These are phyloP conservation scores for Penicillium sp. DNA, from an alignment of 2,329 filamentous ascomycete species.

Conservation along the genomic window DNA sequence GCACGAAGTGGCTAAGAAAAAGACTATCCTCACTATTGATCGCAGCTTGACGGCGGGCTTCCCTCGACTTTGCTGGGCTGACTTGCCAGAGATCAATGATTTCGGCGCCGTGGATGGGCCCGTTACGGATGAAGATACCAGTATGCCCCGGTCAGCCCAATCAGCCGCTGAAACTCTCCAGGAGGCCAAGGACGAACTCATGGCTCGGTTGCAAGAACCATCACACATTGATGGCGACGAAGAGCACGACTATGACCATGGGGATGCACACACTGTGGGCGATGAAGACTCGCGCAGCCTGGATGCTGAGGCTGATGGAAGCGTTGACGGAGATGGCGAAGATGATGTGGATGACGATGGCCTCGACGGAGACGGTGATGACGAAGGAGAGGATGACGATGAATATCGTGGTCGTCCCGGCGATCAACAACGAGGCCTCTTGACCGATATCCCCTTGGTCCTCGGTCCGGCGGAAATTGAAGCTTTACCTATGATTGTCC, in stretches of 20 bases:
- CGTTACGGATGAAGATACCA: slow-evolving; percentile 45
- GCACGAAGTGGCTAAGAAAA: slow-evolving; percentile 36
- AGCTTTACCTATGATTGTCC: slow-evolving; percentile 93
- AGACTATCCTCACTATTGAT: slow-evolving; percentile 43
- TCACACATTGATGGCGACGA: slow-evolving; percentile 43
- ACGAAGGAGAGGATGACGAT: slow-evolving; percentile 52
- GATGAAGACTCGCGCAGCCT: slow-evolving; percentile 44
- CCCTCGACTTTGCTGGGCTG: slow-evolving; percentile 42
- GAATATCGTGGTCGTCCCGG: slow-evolving; percentile 51
- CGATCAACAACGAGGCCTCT: slow-evolving; percentile 64
- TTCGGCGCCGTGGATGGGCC: slow-evolving; percentile 40
- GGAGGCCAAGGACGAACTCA: slow-evolving; percentile 50
- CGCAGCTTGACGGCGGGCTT: slow-evolving; percentile 40
- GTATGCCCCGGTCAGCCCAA: slow-evolving; percentile 46
- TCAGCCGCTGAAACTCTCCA: slow-evolving; percentile 50
- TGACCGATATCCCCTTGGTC: slow-evolving; percentile 93
- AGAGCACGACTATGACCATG: slow-evolving; percentile 37
- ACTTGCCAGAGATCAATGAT: slow-evolving; percentile 44
- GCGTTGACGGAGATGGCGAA: slow-evolving; percentile 51
- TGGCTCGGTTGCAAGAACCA: slow-evolving; percentile 48
- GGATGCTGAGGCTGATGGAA: slow-evolving; percentile 44
- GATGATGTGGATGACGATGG: slow-evolving; percentile 52
- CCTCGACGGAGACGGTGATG: slow-evolving; percentile 48
- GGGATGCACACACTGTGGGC: slow-evolving; percentile 40
- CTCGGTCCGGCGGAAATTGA: slow-evolving; percentile 93